Evolutionary conservation across 2,329 filamentous ascomycete genomes (phyloP).

Genomic region (Akanthomyces muscarius): DNA sequence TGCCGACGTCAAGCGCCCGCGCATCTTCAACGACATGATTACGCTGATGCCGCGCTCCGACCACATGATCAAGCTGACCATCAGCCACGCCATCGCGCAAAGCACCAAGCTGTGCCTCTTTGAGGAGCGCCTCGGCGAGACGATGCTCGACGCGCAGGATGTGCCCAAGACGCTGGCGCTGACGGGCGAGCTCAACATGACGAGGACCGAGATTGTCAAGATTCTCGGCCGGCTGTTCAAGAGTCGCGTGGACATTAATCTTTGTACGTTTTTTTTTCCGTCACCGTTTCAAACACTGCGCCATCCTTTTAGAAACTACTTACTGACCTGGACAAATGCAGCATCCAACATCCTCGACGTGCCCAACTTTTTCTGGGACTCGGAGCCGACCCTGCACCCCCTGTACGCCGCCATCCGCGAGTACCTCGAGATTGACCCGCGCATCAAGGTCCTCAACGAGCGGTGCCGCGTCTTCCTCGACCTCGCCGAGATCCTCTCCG

Average conservation of each 20-base stretch:
- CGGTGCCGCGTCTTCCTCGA: slow-evolving; percentile 95
- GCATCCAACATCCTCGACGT: slow-evolving; percentile 94
- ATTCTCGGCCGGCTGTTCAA: slow-evolving; percentile 89
- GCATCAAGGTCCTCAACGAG: slow-evolving; percentile 95
- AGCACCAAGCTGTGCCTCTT: slow-evolving; percentile 96
- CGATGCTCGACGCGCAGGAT: slow-evolving; percentile 89
- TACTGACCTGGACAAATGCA: slow-evolving; percentile 31
- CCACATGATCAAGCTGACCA: slow-evolving; percentile 98
- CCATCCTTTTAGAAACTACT: not conserved
- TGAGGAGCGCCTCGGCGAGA: slow-evolving; percentile 91
- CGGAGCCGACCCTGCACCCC: slow-evolving; percentile 89
- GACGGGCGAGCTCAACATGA: slow-evolving; percentile 88
- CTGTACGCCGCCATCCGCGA: slow-evolving; percentile 93
- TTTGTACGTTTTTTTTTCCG: slow-evolving; percentile 62
- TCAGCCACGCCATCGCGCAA: slow-evolving; percentile 95
- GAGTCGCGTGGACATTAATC: slow-evolving; percentile 91
- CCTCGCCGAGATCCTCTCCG: slow-evolving; percentile 88
- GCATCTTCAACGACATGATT: slow-evolving; percentile 99
- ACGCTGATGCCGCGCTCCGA: slow-evolving; percentile 84
- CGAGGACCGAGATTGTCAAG: slow-evolving; percentile 83
- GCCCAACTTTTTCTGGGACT: slow-evolving; percentile 98
- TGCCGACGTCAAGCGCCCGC: slow-evolving; percentile 74
- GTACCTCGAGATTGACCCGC: slow-evolving; percentile 94
- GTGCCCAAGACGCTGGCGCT: slow-evolving; percentile 85
- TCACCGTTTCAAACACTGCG: not conserved